Base-by-base conservation (phyloP, 306 rosid genomes). In the Glycine latifolia region DNA sequence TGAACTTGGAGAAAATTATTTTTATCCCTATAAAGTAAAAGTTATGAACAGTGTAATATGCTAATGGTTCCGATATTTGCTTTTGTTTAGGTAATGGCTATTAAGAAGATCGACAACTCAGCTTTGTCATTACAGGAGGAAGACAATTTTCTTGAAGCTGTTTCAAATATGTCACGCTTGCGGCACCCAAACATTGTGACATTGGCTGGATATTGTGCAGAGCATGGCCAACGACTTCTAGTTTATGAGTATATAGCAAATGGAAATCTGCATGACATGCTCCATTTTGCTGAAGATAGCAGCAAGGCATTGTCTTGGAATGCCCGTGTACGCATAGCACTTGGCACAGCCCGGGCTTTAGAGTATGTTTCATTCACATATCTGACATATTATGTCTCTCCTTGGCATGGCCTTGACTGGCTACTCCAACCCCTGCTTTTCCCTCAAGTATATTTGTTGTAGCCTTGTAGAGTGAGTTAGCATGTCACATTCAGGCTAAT, bases 111-210 rank as follows among this genome's bases (percentile, higher is more conserved):
- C 69, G 99, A 96, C 88, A 93, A 92, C 79, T 92, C 99, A 20
- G 98, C 99, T 31, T 79, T 96, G n/a, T 96, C 99, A 33, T 80
- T 96, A 68, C 98, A 91, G 75, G 99, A 96, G 86, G 99, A 96
- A 85, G 98, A 93, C 87, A 87, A 91, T 82, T 96, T 96, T 89
- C 88, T 92, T 71, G 98, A 96, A 88, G 98, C 97, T 31, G 86
- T 96, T 63, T 96, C 98, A 7, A 92, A 92, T 78, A 93, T 96
- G 94, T 92, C 99, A 3, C 94, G 94, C 61, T 73, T 96, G 89
- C 89, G 98, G 88, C 98, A 96, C 71, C 97, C 94, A 16, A 96
- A 91, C 82, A 90, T 96, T 16, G 93, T 96, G 72, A 82, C 95
- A n/a, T 86, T 96, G 84, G 93, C 87, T 46, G 99, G 99, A 76